Evolutionary conservation across 352 stramenopile genomes (phyloP).

Genomic region (Pythium biforme): DNA sequence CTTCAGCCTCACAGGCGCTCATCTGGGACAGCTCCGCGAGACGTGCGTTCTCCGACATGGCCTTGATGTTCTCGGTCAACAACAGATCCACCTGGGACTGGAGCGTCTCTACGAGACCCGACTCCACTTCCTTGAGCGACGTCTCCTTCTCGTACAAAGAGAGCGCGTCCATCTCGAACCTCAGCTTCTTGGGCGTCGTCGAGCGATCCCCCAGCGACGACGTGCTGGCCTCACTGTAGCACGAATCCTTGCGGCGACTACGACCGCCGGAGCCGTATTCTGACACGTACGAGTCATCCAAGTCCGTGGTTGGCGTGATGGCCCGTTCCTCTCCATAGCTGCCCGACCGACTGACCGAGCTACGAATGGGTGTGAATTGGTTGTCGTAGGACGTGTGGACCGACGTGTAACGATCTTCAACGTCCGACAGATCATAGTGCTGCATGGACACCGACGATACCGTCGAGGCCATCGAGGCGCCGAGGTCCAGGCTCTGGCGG

Average conservation of each 20-base stretch:
- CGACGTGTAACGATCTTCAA: constrained; percentile 39
- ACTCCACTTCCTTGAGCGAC: constrained; percentile 23
- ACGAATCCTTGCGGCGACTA: constrained; percentile 23
- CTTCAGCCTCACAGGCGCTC: constrained; percentile 34
- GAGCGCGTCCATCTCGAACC: constrained; percentile 26
- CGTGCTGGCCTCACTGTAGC: constrained; percentile 24
- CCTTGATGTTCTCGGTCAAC: constrained; percentile 58
- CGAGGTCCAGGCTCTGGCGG: constrained; percentile 45
- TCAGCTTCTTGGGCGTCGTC: constrained; percentile 25
- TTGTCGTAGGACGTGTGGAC: constrained; percentile 16
- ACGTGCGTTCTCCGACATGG: constrained; percentile 56
- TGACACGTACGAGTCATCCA: constrained; percentile 17
- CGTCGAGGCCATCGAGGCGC: constrained; percentile 68
- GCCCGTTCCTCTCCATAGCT: constrained; percentile 4
- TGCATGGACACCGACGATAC: constrained; percentile 39
- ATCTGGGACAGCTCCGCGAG: constrained; percentile 36
- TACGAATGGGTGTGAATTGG: constrained; percentile 8
- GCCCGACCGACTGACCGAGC: background rate
- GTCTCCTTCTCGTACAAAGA: constrained; percentile 27
- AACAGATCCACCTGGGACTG: constrained; percentile 56
- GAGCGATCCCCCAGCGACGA: constrained; percentile 13
- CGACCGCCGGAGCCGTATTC: constrained; percentile 1
- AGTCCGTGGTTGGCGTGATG: constrained; percentile 6
- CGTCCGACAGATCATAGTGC: constrained; percentile 59
- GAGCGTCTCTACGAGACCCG: constrained; percentile 41